phyloP scores from a whole-genome alignment of 768 basidiomycete genomes.

The Ephemerocybe angulata region DNA sequence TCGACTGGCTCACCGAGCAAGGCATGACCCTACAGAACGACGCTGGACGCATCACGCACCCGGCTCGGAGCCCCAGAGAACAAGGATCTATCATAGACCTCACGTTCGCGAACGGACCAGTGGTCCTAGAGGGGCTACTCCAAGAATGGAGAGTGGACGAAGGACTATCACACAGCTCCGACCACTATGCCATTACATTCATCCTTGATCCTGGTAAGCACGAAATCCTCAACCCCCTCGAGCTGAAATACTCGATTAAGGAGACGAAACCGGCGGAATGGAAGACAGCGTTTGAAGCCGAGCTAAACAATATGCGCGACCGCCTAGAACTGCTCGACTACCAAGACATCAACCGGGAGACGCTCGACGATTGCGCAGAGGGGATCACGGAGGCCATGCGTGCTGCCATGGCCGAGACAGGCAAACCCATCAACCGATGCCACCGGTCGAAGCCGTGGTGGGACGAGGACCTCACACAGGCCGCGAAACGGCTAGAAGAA shows the following conservation, averaged over 20 bases:
- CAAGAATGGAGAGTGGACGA: constrained; percentile 19
- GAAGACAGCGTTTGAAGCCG: constrained; percentile 9
- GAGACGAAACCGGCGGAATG: constrained; percentile 16
- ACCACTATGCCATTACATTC: constrained; percentile 19
- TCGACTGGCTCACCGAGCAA: constrained; percentile 15
- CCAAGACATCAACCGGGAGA: neutral
- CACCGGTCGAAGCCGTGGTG: constrained; percentile 18
- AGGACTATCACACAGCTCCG: constrained; percentile 14
- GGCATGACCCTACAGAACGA: constrained; percentile 15
- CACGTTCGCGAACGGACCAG: constrained; percentile 14
- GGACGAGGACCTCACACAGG: constrained; percentile 15
- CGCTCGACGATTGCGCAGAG: neutral
- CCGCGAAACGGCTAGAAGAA: constrained; percentile 7
- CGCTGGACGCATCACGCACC: constrained; percentile 18
- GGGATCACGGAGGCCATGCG: constrained; percentile 7
- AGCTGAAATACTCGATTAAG: constrained; percentile 16
- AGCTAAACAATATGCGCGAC: neutral
- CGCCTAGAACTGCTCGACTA: neutral
- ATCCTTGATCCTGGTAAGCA: constrained; percentile 12
- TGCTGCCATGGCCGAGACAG: neutral
- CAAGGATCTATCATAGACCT: constrained; percentile 16
- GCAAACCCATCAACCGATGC: constrained; percentile 1
- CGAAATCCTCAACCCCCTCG: constrained; percentile 16
- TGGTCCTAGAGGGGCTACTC: constrained; percentile 7
- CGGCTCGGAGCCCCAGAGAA: neutral